Conservation (phyloP, 2,329 filamentous ascomycete genomes). For the Colletotrichum ledebouriae region DNA sequence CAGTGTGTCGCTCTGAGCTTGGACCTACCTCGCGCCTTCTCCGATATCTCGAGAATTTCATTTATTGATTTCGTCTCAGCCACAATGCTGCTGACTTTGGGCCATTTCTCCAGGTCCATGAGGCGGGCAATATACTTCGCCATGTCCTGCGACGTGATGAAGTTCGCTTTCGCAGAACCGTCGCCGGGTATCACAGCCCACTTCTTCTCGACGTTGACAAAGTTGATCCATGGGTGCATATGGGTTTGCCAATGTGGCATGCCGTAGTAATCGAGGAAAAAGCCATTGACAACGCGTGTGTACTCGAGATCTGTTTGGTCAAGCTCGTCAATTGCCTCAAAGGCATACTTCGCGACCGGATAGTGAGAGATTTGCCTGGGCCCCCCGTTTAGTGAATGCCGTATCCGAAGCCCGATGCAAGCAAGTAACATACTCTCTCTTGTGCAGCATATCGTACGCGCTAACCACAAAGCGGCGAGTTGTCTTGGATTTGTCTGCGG, state of each 20-base stretch:
- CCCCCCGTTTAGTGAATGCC: not conserved
- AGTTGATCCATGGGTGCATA: slow-evolving; percentile 48
- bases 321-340: slow-evolving; percentile 43
- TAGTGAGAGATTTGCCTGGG: slow-evolving; percentile 43
- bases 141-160: slow-evolving; percentile 36
- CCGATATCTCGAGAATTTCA: slow-evolving; percentile 52
- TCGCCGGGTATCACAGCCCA: slow-evolving; percentile 36
- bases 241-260: slow-evolving; percentile 46
- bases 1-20: not conserved
- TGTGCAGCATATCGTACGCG: slow-evolving; percentile 52
- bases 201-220: slow-evolving; percentile 34
- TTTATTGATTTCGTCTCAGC: slow-evolving; percentile 55
- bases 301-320: slow-evolving; percentile 32
- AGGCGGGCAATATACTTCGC: slow-evolving; percentile 53
- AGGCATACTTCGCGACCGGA: slow-evolving; percentile 44
- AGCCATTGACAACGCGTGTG: slow-evolving; percentile 46
- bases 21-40: slow-evolving; percentile 43
- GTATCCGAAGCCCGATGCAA: not conserved
- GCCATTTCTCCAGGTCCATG: slow-evolving; percentile 56
- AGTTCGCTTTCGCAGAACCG: slow-evolving; percentile 26
- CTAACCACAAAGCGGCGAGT: slow-evolving; percentile 60
- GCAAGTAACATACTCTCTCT: slow-evolving; percentile 36
- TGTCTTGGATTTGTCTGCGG: slow-evolving; percentile 54
- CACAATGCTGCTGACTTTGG: slow-evolving; percentile 49
- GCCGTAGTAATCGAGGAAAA: slow-evolving; percentile 49